Percentiles rank a stretch among this genome's conserved stretches.
These are phyloP conservation scores for Nicotiana knightiana DNA, from an alignment of 257 asterid species.

Conservation along the genomic window DNA sequence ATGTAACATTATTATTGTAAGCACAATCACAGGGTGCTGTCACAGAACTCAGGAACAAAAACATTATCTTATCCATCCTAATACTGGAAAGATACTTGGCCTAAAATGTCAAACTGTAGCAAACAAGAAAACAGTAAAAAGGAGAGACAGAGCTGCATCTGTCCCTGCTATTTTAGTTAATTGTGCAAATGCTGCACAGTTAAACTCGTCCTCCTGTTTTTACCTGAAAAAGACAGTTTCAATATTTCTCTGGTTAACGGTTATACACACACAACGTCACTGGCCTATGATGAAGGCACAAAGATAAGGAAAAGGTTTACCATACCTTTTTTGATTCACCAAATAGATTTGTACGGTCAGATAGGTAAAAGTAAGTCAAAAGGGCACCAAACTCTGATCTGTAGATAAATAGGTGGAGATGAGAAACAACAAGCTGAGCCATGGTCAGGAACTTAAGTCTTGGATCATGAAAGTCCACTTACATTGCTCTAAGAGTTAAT, in stretches of 20 bases:
- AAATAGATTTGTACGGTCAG: slow-evolving; percentile 82
- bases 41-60: not conserved
- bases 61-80: not conserved
- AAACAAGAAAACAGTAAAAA: not conserved
- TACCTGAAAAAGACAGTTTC: not conserved
- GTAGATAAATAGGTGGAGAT: slow-evolving; percentile 14
- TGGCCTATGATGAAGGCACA: not conserved
- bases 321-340: slow-evolving; percentile 81
- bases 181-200: not conserved
- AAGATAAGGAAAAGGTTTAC: not conserved
- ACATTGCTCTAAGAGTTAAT: slow-evolving; percentile 79
- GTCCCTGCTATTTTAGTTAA: not conserved
- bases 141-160: not conserved
- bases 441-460: not conserved
- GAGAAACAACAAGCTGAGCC: not conserved
- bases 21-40: not conserved
- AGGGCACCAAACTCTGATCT: slow-evolving; percentile 90
- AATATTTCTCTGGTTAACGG: not conserved
- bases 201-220: not conserved
- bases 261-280: not conserved
- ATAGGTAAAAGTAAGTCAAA: slow-evolving; percentile 62
- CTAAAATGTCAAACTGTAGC: not conserved
- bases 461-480: slow-evolving; percentile 18
- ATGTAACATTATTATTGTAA: not conserved
- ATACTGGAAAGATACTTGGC: not conserved